These are phyloP conservation scores for Fusarium praegraminearum DNA, from an alignment of 2,329 filamentous ascomycete species.

Conservation along the genomic window DNA sequence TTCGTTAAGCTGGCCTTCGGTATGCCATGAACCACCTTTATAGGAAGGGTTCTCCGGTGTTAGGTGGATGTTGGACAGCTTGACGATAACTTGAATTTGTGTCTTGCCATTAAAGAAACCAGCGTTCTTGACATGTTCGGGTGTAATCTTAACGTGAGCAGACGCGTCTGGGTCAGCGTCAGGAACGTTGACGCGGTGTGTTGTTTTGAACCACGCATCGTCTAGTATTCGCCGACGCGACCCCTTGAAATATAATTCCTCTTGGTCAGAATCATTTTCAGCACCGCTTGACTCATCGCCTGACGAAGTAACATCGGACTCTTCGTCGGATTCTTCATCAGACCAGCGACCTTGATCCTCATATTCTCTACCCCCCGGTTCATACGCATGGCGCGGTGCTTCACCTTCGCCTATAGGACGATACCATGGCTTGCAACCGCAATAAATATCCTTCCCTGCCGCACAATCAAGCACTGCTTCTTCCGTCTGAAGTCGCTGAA, in stretches of 20 bases:
- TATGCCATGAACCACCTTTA: conserved; percentile 19
- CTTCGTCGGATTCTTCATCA: not conserved
- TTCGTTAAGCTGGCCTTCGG: conserved; percentile 13
- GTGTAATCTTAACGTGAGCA: not conserved
- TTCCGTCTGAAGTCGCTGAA: not conserved
- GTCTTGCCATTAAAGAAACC: conserved; percentile 1
- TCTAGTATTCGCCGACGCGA: not conserved
- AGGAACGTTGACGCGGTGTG: not conserved
- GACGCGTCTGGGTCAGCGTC: not conserved
- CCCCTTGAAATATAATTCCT: not conserved
- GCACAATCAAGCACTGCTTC: not conserved
- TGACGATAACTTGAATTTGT: conserved; percentile 9
- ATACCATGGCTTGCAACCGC: not conserved
- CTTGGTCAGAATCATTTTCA: not conserved
- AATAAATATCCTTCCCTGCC: not conserved
- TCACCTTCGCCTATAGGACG: not conserved
- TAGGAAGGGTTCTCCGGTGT: conserved; percentile 4
- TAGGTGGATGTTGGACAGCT: conserved; percentile 16
- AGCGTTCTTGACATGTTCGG: not conserved
- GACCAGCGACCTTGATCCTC: not conserved
- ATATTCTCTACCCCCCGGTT: not conserved
- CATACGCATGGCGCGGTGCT: not conserved
- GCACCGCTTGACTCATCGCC: not conserved
- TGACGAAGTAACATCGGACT: not conserved
- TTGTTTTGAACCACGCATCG: not conserved